These are phyloP conservation scores for Glebionis coronaria DNA, from an alignment of 129 eudicot species.

Conservation along the genomic window DNA sequence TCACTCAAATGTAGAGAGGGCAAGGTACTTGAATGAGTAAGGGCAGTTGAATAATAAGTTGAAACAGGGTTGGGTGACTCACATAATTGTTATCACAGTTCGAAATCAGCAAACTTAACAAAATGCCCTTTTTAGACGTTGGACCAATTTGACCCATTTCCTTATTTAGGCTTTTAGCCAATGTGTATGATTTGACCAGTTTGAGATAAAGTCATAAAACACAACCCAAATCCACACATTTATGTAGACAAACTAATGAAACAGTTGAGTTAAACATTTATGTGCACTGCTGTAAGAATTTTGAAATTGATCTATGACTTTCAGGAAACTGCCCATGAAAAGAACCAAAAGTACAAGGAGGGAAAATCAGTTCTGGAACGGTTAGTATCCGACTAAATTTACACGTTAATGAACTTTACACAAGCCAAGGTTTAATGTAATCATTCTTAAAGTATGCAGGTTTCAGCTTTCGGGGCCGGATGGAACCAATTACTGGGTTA, in stretches of 20 bases:
- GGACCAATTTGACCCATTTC: too few relatives aligned
- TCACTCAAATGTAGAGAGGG: too few relatives aligned
- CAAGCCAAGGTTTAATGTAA: background rate
- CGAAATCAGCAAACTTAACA: too few relatives aligned
- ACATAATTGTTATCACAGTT: too few relatives aligned
- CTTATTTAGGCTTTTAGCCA: too few relatives aligned
- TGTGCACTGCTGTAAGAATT: background rate
- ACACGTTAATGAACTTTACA: background rate
- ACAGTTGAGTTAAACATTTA: background rate
- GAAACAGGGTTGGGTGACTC: too few relatives aligned
- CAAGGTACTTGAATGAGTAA: too few relatives aligned
- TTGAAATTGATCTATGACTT: slow-evolving; percentile 5
- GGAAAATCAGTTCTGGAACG: slow-evolving; percentile 93
- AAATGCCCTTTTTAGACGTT: too few relatives aligned
- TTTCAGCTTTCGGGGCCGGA: slow-evolving; percentile 80
- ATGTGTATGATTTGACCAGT: too few relatives aligned
- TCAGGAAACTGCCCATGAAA: slow-evolving; percentile 85
- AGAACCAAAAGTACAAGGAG: slow-evolving; percentile 91
- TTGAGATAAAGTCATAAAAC: too few relatives aligned
- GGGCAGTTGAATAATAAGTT: too few relatives aligned
- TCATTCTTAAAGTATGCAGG: slow-evolving; percentile 34
- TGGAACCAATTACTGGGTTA: slow-evolving; percentile 70
- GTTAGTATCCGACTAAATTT: slow-evolving; percentile 28
- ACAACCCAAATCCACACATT: too few relatives aligned
- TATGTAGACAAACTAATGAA: background rate